A percentile compares a stretch with the other conserved stretches of the same genome.
These are phyloP conservation scores for Pleurotus cornucopiae DNA, from an alignment of 768 basidiomycete genomes.

Conservation along the genomic window DNA sequence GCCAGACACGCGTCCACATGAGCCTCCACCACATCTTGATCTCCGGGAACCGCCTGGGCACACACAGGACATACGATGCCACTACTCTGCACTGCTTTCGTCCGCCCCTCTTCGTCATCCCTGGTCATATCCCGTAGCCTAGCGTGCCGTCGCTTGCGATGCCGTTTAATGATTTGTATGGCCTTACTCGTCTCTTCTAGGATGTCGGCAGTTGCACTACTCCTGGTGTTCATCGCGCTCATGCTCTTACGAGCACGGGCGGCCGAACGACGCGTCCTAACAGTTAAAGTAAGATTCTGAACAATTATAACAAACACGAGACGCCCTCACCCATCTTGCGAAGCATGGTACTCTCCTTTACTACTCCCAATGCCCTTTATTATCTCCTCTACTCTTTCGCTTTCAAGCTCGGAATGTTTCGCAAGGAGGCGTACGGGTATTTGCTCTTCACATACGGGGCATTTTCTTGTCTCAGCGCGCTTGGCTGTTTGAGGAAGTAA, in stretches of 20 bases:
- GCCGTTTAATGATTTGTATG: conserved; percentile 60
- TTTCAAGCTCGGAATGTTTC: conserved; percentile 61
- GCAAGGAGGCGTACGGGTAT: conserved; percentile 72
- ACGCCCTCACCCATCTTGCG: conserved; percentile 44
- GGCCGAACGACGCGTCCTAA: conserved; percentile 31
- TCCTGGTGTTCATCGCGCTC: conserved; percentile 17
- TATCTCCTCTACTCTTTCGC: conserved; percentile 65
- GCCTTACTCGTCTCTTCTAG: conserved; percentile 45
- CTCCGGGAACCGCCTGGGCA: conserved; percentile 49
- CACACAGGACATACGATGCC: conserved; percentile 72
- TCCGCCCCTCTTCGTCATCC: conserved; percentile 49
- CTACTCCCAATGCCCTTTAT: conserved; percentile 58
- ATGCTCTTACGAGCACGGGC: conserved; percentile 37
- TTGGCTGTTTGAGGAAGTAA: conserved; percentile 39
- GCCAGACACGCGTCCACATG: conserved; percentile 81
- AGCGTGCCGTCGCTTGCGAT: conserved; percentile 64
- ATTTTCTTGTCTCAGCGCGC: conserved; percentile 69
- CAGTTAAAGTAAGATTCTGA: not conserved
- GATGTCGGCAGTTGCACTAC: conserved; percentile 18
- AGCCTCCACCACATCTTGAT: conserved; percentile 69
- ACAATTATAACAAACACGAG: conserved; percentile 15
- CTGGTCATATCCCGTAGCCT: conserved; percentile 63
- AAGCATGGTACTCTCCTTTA: conserved; percentile 49
- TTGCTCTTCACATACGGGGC: conserved; percentile 69
- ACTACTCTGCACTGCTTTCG: conserved; percentile 22